A percentile compares a stretch with the other conserved stretches of the same genome.
Conservation (phyloP, 768 basidiomycete genomes). For the Psilocybe cubensis region DNA sequence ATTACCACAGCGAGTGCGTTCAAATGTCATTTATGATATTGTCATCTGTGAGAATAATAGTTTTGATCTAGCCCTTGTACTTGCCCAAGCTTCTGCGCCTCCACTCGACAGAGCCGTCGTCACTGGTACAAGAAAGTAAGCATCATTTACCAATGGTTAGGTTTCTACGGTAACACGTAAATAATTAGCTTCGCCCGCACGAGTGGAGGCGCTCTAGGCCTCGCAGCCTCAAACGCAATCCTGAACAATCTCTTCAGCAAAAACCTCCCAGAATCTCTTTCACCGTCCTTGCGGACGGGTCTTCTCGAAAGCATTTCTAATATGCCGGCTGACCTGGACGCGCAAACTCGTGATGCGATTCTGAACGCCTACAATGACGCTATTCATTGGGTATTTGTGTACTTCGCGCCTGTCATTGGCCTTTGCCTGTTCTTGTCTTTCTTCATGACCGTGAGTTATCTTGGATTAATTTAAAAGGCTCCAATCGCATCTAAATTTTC, state of each 20-base stretch:
- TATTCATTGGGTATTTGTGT: slow-evolving; percentile 10
- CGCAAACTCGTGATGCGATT: slow-evolving; percentile 1
- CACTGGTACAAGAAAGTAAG: slow-evolving; percentile 9
- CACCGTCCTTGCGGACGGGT: neutral
- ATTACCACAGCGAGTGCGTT: neutral
- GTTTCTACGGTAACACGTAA: no score
- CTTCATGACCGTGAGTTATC: slow-evolving; percentile 5
- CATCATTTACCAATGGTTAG: neutral
- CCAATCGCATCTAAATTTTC: neutral
- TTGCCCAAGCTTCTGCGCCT: slow-evolving; percentile 8
- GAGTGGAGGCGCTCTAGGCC: slow-evolving; percentile 10
- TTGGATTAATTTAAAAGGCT: neutral
- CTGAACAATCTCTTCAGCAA: slow-evolving; percentile 11
- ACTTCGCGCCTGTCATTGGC: slow-evolving; percentile 4
- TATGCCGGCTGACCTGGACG: slow-evolving; percentile 4
- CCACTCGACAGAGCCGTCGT: slow-evolving; percentile 11
- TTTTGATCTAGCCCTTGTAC: neutral
- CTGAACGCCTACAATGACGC: slow-evolving; percentile 5
- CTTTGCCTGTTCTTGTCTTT: slow-evolving; percentile 1
- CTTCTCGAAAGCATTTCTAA: slow-evolving; percentile 8
- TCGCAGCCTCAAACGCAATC: slow-evolving; percentile 11
- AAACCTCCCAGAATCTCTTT: slow-evolving; percentile 4
- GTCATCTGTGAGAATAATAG: no score
- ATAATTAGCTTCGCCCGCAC: slow-evolving; percentile 9
- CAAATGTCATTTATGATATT: neutral